Percentiles rank a stretch among this genome's conserved stretches.
phyloP scores from a whole-genome alignment of 2,329 filamentous ascomycete genomes.

The Colletotrichum euphorbiae region DNA sequence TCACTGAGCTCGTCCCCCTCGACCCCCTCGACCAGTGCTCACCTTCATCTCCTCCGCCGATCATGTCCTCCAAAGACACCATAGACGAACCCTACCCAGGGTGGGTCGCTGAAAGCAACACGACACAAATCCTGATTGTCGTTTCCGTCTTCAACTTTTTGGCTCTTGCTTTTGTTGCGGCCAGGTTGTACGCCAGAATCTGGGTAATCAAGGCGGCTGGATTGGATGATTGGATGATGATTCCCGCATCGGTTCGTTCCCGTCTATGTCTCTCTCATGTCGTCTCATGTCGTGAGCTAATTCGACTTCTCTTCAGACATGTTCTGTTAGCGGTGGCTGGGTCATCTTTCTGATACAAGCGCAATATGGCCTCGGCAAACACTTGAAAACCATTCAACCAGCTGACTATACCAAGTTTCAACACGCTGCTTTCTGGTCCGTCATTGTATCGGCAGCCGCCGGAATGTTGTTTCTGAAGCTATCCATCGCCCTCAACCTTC shows the following conservation, averaged over 20 bases:
- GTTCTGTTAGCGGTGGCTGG: constrained; percentile 46
- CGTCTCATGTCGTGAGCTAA: neutral
- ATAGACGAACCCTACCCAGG: constrained; percentile 25
- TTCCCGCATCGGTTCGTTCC: constrained; percentile 41
- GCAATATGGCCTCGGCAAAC: constrained; percentile 59
- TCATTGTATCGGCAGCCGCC: constrained; percentile 53
- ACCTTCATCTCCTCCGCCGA: neutral
- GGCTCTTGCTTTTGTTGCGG: constrained; percentile 1
- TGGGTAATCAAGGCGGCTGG: constrained; percentile 18
- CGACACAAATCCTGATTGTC: constrained; percentile 42
- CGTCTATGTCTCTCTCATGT: too few species aligned
- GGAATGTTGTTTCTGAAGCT: constrained; percentile 42
- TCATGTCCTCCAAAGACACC: neutral
- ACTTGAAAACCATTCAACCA: constrained; percentile 50
- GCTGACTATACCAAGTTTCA: constrained; percentile 50
- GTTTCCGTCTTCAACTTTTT: constrained; percentile 27
- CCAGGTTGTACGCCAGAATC: constrained; percentile 15
- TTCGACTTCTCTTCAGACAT: constrained; percentile 41
- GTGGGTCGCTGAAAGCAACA: constrained; percentile 44
- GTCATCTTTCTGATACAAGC: constrained; percentile 56
- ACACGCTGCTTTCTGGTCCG: constrained; percentile 56
- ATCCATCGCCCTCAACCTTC: constrained; percentile 42
- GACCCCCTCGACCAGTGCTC: neutral
- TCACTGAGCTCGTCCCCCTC: too few species aligned
- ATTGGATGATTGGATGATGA: constrained; percentile 41